These are phyloP conservation scores for Russula emetica DNA, from an alignment of 768 basidiomycete genomes.

Conservation along the genomic window DNA sequence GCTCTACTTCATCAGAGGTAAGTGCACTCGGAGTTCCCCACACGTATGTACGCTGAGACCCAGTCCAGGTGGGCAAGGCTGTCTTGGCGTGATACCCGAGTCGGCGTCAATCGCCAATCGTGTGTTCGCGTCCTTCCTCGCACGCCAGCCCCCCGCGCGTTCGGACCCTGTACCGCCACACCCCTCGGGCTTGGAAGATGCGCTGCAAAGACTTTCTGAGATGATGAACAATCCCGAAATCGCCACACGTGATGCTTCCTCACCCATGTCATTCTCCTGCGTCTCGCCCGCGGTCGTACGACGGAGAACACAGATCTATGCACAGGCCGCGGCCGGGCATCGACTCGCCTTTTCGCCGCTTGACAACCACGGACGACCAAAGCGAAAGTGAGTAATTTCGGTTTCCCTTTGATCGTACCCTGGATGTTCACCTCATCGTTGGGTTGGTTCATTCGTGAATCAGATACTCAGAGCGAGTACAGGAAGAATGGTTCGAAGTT, in stretches of 20 bases:
- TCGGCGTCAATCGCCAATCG: constrained; percentile 29
- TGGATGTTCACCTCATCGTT: background rate
- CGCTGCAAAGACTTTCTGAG: constrained; percentile 17
- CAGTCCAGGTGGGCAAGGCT: constrained; percentile 24
- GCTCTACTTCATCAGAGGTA: constrained; percentile 26
- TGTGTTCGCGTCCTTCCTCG: constrained; percentile 29
- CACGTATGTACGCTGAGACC: background rate
- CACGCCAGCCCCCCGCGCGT: constrained; percentile 19
- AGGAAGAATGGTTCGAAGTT: constrained; percentile 27
- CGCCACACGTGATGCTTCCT: constrained; percentile 10
- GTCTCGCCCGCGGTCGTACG: constrained; percentile 8
- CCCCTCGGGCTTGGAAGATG: background rate
- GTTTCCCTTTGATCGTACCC: background rate
- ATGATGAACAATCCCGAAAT: constrained; percentile 15
- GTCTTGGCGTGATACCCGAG: constrained; percentile 26
- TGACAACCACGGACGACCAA: constrained; percentile 21
- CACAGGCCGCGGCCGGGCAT: constrained; percentile 18
- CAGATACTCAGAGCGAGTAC: constrained; percentile 27
- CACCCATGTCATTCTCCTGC: constrained; percentile 27
- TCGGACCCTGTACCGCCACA: constrained; percentile 8
- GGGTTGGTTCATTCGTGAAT: background rate
- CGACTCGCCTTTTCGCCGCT: constrained; percentile 25
- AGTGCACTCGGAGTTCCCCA: background rate
- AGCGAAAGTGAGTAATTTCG: constrained; percentile 21
- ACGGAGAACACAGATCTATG: constrained; percentile 2